Conservation (phyloP, 352 stramenopile genomes). For the Pythium biforme region DNA sequence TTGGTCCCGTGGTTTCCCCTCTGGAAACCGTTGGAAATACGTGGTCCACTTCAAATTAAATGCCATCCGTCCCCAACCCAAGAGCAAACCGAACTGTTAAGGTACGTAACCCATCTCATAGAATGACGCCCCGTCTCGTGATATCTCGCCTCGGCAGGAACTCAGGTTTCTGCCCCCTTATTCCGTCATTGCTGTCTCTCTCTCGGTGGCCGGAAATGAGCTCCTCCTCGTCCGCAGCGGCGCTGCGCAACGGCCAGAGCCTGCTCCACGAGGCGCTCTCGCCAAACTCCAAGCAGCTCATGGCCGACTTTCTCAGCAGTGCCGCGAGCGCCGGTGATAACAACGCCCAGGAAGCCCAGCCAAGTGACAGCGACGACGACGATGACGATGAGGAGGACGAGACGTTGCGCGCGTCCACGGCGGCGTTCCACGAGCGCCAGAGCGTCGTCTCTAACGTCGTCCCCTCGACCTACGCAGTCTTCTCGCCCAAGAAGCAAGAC, state of each 20-base stretch:
- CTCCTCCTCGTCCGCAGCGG: slow-evolving; percentile 2
- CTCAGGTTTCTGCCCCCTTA: slow-evolving; percentile 10
- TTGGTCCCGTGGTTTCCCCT: slow-evolving; percentile 13
- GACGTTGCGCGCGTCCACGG: slow-evolving; percentile 7
- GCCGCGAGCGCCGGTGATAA: background rate
- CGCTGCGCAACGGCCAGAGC: slow-evolving; percentile 34
- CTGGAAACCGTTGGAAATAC: slow-evolving; percentile 12
- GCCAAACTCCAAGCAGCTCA: slow-evolving; percentile 42
- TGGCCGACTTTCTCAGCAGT: slow-evolving; percentile 51
- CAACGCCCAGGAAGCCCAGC: background rate
- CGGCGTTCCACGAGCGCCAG: slow-evolving; percentile 3
- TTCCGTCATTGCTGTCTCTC: background rate
- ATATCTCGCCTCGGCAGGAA: background rate
- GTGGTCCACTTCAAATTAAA: slow-evolving; percentile 18
- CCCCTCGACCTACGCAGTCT: no score
- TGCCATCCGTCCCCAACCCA: slow-evolving; percentile 8
- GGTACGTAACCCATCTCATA: no score
- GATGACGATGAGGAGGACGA: slow-evolving; percentile 1
- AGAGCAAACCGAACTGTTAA: background rate
- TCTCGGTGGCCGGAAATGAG: background rate
- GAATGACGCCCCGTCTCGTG: slow-evolving; percentile 8
- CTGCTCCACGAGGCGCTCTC: slow-evolving; percentile 62
- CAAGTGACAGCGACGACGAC: background rate
- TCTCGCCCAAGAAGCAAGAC: background rate
- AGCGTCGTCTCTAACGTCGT: no score